These are phyloP conservation scores for Lepidium sativum DNA, from an alignment of 345 rosid species.

Conservation along the genomic window DNA sequence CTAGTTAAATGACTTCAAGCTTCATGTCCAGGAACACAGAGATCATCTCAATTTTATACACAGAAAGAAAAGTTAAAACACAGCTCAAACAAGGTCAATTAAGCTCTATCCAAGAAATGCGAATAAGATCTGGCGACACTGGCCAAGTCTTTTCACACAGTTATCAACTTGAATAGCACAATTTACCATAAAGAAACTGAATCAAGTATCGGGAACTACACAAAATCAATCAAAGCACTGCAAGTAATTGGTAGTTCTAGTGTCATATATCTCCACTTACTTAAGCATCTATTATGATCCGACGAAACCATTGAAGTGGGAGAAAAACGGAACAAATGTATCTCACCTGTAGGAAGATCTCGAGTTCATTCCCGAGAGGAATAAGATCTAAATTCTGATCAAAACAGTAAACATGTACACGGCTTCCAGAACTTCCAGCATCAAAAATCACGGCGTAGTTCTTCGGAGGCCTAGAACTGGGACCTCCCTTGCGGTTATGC, in stretches of 20 bases:
- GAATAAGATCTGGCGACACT: not conserved
- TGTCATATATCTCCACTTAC: not conserved
- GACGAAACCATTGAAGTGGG: not conserved
- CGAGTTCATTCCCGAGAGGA: constrained; percentile 77
- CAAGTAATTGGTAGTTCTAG: not conserved
- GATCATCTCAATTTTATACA: not conserved
- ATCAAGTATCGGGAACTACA: not conserved
- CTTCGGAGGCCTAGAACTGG: constrained; percentile 30
- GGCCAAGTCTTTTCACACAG: not conserved
- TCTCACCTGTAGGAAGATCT: constrained; percentile 67
- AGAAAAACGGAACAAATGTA: not conserved
- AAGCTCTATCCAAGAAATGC: not conserved
- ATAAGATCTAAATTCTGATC: constrained; percentile 87
- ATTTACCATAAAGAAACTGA: not conserved
- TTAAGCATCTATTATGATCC: not conserved
- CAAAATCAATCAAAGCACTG: constrained; percentile 9
- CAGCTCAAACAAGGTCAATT: not conserved
- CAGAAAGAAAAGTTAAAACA: not conserved
- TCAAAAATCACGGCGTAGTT: constrained; percentile 77
- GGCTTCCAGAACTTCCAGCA: constrained; percentile 95
- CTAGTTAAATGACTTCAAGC: not conserved
- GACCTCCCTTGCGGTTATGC: constrained; percentile 40
- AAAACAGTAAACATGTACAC: constrained; percentile 91
- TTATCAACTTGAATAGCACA: not conserved
- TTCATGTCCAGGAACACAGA: not conserved